A percentile compares a stretch with the other conserved stretches of the same genome.
Evolutionary conservation across 2,329 filamentous ascomycete species (phyloP).

Genomic region (Diaporthe sp.): DNA sequence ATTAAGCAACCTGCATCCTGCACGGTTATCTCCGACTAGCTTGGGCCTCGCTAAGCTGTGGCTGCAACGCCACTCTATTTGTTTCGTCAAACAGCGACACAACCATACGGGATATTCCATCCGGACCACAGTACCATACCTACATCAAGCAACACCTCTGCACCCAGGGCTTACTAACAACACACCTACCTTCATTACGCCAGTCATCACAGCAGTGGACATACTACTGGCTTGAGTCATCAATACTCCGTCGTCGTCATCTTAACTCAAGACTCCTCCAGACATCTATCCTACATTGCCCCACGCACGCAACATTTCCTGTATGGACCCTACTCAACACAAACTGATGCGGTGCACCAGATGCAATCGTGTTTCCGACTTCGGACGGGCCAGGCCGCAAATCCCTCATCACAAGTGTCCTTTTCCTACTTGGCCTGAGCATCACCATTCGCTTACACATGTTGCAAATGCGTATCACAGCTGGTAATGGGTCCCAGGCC

Average conservation of each 20-base stretch:
- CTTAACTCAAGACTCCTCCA: not conserved
- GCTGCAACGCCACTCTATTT: not conserved
- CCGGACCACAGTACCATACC: too few relatives aligned
- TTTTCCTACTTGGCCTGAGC: not conserved
- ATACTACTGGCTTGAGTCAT: not conserved
- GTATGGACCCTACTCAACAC: constrained; percentile 10
- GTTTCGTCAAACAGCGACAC: not conserved
- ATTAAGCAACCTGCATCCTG: not conserved
- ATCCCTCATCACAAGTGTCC: not conserved
- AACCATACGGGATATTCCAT: not conserved
- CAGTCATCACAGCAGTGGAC: not conserved
- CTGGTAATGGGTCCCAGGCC: not conserved
- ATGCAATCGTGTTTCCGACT: constrained; percentile 1
- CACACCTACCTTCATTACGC: not conserved
- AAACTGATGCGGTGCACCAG: not conserved
- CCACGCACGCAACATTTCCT: constrained; percentile 6
- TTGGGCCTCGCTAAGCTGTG: not conserved
- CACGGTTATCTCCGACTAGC: constrained; percentile 12
- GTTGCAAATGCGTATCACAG: not conserved
- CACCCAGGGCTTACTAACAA: not conserved
- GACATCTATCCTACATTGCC: not conserved
- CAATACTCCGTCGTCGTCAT: not conserved
- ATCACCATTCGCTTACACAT: not conserved
- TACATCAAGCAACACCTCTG: not conserved
- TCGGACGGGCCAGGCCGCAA: not conserved